Conservation (phyloP, 2,329 filamentous ascomycete species). For the Diaporthe humulicola region DNA sequence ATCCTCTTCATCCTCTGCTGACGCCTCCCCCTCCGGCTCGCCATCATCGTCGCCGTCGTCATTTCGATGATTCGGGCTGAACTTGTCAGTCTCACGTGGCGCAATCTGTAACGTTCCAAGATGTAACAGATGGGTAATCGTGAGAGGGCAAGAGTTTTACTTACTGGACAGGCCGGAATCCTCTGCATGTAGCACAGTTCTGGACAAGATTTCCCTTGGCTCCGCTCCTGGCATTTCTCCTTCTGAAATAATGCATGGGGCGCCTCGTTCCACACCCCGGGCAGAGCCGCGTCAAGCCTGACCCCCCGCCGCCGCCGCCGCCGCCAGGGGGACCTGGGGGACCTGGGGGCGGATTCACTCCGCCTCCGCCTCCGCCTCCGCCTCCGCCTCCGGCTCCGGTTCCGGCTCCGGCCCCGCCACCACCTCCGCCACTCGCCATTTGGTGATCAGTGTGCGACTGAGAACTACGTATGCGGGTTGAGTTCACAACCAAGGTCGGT, state of each 20-base stretch:
- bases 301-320: too few species aligned
- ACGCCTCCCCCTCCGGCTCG: background rate
- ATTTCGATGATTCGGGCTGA: too few species aligned
- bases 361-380: too few species aligned
- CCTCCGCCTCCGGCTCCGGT: too few species aligned
- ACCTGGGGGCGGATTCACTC: too few species aligned
- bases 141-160: background rate
- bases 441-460: background rate
- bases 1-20: too few species aligned
- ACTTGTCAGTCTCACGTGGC: background rate
- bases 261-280: background rate
- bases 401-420: too few species aligned
- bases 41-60: background rate
- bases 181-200: background rate
- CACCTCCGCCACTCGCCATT: background rate
- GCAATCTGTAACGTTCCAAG: background rate
- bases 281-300: background rate
- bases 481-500: background rate
- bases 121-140: background rate
- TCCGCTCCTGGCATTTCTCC: background rate
- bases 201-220: background rate
- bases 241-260: background rate
- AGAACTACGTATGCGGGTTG: background rate
- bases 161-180: background rate
- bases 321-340: background rate